Evolutionary conservation across 202 grass and related monocot species (phyloP), one percentile per base, ranked within the genome.

Genomic region (Schoenoplectus tabernaemontani): DNA sequence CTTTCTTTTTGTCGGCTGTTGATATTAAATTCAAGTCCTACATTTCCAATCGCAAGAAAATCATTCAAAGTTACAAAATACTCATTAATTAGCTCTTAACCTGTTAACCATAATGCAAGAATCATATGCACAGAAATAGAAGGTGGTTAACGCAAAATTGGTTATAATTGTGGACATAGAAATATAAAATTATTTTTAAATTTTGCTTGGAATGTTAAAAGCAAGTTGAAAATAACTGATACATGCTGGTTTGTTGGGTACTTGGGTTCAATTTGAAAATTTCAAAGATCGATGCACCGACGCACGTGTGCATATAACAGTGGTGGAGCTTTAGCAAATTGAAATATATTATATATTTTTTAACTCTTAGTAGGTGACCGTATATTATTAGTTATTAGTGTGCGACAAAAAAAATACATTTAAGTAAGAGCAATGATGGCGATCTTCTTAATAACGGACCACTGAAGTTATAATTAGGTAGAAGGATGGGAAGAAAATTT

Each of bases 251-350:
- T 66, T 70, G 66, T n/a, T n/a, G n/a, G n/a, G n/a, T n/a, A n/a
- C n/a, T 71, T 28, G 9, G 66, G 9, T 71, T 71, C 39, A 69
- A 16, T 38, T 39, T 66, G 4, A 62, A 62, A 6, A 33, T 32
- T 62, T 62, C 62, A 65, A 66, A 66, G n/a, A n/a, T n/a, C n/a
- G 17, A 4, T 73, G 43, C 68, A 73, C 68, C 68, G 68, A 73
- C 44, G 12, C 68, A 51, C 68, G 44, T 73, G 68, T 73, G 44
- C 12, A 26, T 30, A 73, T 51, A 32, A 33, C 24, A 73, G 24
- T n/a, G 13, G 12, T 17, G 3, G 4, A 69, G 22, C 12, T 66
- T 9, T 66, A 3, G 8, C 36, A 66, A 73, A 51, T 33, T 70
- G 41, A 47, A 10, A 72, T 32, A 9, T 51, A 73, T 51, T 73